Base-by-base conservation (phyloP, 2,329 filamentous ascomycete genomes). In the Colletotrichum tabaci region DNA sequence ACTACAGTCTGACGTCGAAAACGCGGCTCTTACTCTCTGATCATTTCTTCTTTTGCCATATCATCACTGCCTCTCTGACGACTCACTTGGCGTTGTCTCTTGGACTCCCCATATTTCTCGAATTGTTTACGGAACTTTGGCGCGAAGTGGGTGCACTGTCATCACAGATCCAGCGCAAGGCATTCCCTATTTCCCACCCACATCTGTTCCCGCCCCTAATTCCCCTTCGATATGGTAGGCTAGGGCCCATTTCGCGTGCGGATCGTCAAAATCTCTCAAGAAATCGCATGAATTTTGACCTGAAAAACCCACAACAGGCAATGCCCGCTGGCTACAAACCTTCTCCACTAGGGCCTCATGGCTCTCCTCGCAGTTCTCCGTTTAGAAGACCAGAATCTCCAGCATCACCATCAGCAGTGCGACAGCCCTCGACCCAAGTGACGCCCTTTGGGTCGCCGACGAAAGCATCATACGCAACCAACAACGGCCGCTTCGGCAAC, bases 301-400 rank as follows among this genome's bases (percentile, higher is more conserved):
- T 71, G 40, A 58, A 47, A 38, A 71, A 52, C 47, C 68, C 70
- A 71, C 64, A 88, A 67, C 61, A 88, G 90, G 87, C 85, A 80
- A 87, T 85, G 80, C 86, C 84, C 68, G 79, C 85, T 61, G 84
- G 88, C 68, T 94, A 92, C 82, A 93, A 93, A 80, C 91, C 91
- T 16, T 93, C 92, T 30, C 91, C 91, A 66, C 83, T 94, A 72
- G 91, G 91, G 72, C 68, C 68, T 21, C 93, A 92, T 82, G 91
- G 91, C 74, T 92, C 92, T 57, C 88, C 90, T 75, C 90, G 93
- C 79, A 88, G 84, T 77, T 92, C 90, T 61, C 90, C 90, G 15
- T 92, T 92, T 78, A 87, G 90, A 70, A 83, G 90, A 75, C 85
- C 89, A 64, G 89, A 90, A 75, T 90, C 89, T 23, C 88, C 90